Evolutionary conservation across 1,284 basidiomycete species (phyloP).

Genomic region (Papiliotrema terrestris): DNA sequence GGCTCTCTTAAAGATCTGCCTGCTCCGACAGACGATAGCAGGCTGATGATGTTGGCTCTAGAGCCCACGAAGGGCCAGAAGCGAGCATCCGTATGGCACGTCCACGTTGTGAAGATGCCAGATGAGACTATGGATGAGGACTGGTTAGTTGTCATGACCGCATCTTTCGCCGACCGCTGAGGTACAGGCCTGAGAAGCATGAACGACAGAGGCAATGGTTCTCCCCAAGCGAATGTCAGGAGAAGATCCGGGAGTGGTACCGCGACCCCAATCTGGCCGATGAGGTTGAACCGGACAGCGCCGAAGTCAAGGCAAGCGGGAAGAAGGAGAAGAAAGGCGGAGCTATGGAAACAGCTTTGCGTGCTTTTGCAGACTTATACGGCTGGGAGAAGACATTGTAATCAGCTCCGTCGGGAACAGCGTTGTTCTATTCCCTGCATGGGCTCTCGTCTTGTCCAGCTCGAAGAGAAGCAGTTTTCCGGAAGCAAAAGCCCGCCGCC

Average conservation of each 20-base stretch:
- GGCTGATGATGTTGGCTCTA: conserved; percentile 17
- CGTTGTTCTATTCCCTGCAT: too few relatives aligned
- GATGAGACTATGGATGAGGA: conserved; percentile 17
- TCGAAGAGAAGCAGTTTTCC: too few relatives aligned
- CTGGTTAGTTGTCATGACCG: conserved; percentile 22
- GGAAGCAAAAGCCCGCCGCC: too few relatives aligned
- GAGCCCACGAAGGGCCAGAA: conserved; percentile 13
- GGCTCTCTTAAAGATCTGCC: conserved; percentile 20
- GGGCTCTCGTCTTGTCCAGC: too few relatives aligned
- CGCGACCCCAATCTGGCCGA: conserved; percentile 2
- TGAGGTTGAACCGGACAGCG: conserved; percentile 5
- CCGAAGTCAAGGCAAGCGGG: conserved; percentile 6
- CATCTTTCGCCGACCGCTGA: neutral
- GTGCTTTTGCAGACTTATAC: conserved; percentile 11
- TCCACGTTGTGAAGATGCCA: conserved; percentile 23
- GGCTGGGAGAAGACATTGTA: conserved; percentile 5
- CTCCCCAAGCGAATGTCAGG: conserved; percentile 11
- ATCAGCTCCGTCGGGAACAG: too few relatives aligned
- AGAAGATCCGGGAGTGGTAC: conserved; percentile 29
- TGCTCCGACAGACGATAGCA: conserved; percentile 13
- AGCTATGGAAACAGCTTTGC: conserved; percentile 31
- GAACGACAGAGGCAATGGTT: conserved; percentile 34
- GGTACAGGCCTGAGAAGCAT: conserved; percentile 31
- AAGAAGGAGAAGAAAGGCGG: conserved; percentile 38
- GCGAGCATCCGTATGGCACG: conserved; percentile 28